A percentile compares a stretch with the other conserved stretches of the same genome.
Conservation (phyloP, 31 red algal genomes). For the Endocladia muricata region DNA sequence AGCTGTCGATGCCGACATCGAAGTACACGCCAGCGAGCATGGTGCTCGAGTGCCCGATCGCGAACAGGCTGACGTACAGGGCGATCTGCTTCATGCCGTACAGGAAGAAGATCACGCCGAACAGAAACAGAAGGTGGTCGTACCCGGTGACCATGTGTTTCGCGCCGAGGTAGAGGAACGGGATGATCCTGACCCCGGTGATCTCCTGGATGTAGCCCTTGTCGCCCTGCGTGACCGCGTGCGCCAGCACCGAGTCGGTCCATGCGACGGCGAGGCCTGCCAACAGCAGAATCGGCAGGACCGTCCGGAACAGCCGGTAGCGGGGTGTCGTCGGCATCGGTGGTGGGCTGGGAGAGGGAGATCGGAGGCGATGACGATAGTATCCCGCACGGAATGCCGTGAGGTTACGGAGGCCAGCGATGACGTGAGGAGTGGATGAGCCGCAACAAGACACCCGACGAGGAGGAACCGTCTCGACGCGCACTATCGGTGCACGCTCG, state of each 20-base stretch:
- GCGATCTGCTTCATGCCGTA: conserved; percentile 1
- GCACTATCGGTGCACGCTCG: too few relatives aligned
- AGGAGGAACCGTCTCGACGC: too few relatives aligned
- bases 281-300: too few relatives aligned
- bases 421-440: too few relatives aligned
- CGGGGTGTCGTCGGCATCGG: too few relatives aligned
- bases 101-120: background rate
- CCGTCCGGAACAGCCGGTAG: too few relatives aligned
- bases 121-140: conserved; percentile 1
- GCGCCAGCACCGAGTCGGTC: background rate
- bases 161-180: background rate
- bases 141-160: conserved; percentile 1
- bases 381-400: too few relatives aligned
- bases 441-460: too few relatives aligned
- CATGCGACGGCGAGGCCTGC: too few relatives aligned
- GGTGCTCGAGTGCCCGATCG: background rate
- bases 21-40: background rate
- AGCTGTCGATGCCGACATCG: conserved; percentile 1
- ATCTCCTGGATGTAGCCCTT: conserved; percentile 1
- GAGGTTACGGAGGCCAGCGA: too few relatives aligned
- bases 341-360: too few relatives aligned
- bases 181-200: background rate
- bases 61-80: background rate
- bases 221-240: background rate
- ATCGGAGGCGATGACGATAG: too few relatives aligned